Base-by-base conservation (phyloP, 208 protist species). In the Herpetomonas tarakana region DNA sequence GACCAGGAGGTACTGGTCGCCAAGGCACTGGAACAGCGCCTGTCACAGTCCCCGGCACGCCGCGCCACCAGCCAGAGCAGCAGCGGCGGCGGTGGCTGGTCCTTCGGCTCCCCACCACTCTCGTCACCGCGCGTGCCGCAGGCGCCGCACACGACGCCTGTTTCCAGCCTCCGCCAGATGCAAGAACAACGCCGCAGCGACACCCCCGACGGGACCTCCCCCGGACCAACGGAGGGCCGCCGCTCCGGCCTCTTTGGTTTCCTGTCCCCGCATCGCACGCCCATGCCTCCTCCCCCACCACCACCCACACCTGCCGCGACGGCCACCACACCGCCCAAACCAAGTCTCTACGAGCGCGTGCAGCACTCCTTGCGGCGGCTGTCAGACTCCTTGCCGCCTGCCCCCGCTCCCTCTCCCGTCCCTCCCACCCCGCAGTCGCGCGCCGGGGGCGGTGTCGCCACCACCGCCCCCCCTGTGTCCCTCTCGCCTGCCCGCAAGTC, bases 401-500 rank as follows among this genome's bases (percentile, higher is more conserved):
- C 60, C 16, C 38, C 50, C 3, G 25, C 26, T 3, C 28, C 31
- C 31, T 56, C 60, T 9, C 58, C 58, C 24, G 28, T 41, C 38
- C 35, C 38, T 14, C 47, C 50, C 26, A 25, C 28, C 21, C 4
- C 47, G 50, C 26, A 14, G 7, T 11, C 46, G 14, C 21, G 12
- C 19, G 28, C 22, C 21, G 19, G 7, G 7, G 21, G 46, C 6
- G 24, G 14, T 26, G 51, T 24, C 22, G 35, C 18, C n/a, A 16
- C 21, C 21, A 21, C 11, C 22, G 25, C 14, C 22, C 29, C 19
- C 31, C 24, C 51, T n/a, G 28, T 49, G 2, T 39, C 58, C 7
- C 30, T 24, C 18, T 65, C 60, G n/a, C 35, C 68, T 28, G 66
- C 72, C n/a, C 81, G 85, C 49, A 92, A 92, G 85, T 92, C 85